These are phyloP conservation scores for Ceratocystis alfenasii DNA, from an alignment of 2,329 filamentous ascomycete genomes.

Conservation along the genomic window DNA sequence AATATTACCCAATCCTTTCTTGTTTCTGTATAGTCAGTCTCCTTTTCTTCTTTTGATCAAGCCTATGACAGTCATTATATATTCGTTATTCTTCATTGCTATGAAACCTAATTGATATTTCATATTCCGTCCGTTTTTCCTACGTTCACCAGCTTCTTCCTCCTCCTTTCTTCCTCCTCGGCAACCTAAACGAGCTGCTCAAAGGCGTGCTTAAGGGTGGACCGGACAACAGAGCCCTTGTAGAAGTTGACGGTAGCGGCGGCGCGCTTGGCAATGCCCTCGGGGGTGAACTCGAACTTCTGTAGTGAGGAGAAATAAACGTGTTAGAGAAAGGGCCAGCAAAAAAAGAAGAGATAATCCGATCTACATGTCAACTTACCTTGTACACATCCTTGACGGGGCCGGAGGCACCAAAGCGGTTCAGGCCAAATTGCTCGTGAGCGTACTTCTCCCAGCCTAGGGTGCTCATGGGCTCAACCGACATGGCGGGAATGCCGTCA, in stretches of 20 bases:
- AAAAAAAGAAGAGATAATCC: not conserved
- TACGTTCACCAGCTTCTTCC: not conserved
- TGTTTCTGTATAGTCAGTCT: not conserved
- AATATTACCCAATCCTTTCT: not conserved
- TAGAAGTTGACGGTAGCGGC: conserved; percentile 89
- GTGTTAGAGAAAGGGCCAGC: conserved; percentile 8
- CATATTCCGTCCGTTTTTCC: not conserved
- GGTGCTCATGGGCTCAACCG: conserved; percentile 92
- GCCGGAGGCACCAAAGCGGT: conserved; percentile 95
- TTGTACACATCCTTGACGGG: conserved; percentile 97
- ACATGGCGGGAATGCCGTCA: conserved; percentile 84
- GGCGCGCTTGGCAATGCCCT: conserved; percentile 92
- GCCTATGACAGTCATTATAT: conserved; percentile 8
- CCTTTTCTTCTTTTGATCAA: not conserved
- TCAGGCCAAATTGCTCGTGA: conserved; percentile 98
- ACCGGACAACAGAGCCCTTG: conserved; percentile 83
- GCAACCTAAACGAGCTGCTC: conserved; percentile 77
- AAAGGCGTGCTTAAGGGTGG: conserved; percentile 94
- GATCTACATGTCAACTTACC: conserved; percentile 37
- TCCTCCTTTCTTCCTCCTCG: not conserved
- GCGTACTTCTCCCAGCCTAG: conserved; percentile 98
- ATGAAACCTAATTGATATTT: not conserved
- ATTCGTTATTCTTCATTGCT: conserved; percentile 15
- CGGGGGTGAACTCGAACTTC: conserved; percentile 99
- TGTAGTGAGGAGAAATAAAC: conserved; percentile 31